These are phyloP conservation scores for Rhododendron vialii DNA, from an alignment of 148 eudicot genomes.

Conservation along the genomic window DNA sequence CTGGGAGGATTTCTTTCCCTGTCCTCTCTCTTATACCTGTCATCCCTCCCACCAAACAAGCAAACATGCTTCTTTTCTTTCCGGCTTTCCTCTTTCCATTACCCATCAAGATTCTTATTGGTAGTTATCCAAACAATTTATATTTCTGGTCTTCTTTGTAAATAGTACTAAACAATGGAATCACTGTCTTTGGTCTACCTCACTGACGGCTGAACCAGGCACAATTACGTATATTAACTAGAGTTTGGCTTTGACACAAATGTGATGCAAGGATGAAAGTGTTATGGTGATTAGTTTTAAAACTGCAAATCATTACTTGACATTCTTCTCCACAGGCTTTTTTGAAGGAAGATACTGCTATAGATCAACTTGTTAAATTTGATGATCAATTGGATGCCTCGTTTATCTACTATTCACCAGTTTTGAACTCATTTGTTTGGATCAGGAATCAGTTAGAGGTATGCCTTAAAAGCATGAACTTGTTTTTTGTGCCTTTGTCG, in stretches of 20 bases:
- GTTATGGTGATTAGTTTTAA: constrained; percentile 50
- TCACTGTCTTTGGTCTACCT: neutral
- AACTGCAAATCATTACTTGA: constrained; percentile 80
- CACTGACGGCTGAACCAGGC: neutral
- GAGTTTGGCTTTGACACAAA: constrained; percentile 21
- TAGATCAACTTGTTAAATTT: constrained; percentile 80
- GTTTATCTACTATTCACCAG: constrained; percentile 89
- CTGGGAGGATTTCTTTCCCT: neutral
- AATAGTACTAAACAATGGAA: neutral
- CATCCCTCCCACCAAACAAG: neutral
- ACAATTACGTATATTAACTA: neutral
- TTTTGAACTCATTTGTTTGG: constrained; percentile 91
- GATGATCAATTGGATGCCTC: constrained; percentile 91
- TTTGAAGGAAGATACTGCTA: constrained; percentile 92
- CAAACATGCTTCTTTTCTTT: neutral
- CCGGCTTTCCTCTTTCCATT: neutral
- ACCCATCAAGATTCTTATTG: neutral
- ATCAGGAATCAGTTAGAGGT: constrained; percentile 94
- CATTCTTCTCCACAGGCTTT: constrained; percentile 83
- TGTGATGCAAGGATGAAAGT: constrained; percentile 24
- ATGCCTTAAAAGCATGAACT: constrained; percentile 82
- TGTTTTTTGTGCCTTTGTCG: constrained; percentile 39
- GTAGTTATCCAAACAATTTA: neutral
- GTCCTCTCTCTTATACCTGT: neutral
- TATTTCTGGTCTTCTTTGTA: neutral